Base-by-base conservation (phyloP, 345 rosid genomes). In the Citrus maxima region DNA sequence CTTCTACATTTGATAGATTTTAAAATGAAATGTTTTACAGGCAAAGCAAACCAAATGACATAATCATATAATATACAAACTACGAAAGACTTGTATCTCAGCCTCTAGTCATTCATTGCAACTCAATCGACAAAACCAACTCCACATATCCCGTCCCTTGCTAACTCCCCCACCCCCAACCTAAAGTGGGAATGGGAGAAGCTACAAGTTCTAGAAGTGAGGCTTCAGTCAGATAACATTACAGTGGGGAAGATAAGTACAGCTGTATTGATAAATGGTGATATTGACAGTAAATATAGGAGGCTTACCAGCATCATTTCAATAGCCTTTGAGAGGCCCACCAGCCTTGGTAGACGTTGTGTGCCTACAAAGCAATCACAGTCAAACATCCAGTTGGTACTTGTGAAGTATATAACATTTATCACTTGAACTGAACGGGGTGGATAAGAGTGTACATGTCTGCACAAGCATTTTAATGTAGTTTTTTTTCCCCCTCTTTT, bases 311-410 rank as follows among this genome's bases (percentile, higher is more conserved):
- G 88, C 89, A 95, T 91, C 84, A 95, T 93, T 67, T 93, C 92
- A 81, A 92, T 85, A 64, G 94, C 95, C 87, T 93, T 95, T 67
- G 98, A 34, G 77, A 95, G 90, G 69, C 99, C 99, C 75, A 92
- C 56, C 61, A 95, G 94, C 85, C 99, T 93, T 73, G 99, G 99
- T 74, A 95, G 98, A 70, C 97, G 97, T 64, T 95, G 99, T n/a
- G 99, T 95, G 27, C 99, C 99, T 95, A 79, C 77, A 73, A 70
- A 80, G 79, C 54, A 78, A 56, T 30, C 64, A 67, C 27, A 62
- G 62, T 77, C 42, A 34, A 79, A 5, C 72, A 58, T 61, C 78
- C 27, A 80, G 62, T 76, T 37, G 62, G 51, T 46, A 78, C 42
- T 38, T 72, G 70, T 67, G 70, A 37, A 42, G 59, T 22, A 79